Evolutionary conservation across 2,329 filamentous ascomycete genomes (phyloP).

Genomic region (Aspergillus sp.): DNA sequence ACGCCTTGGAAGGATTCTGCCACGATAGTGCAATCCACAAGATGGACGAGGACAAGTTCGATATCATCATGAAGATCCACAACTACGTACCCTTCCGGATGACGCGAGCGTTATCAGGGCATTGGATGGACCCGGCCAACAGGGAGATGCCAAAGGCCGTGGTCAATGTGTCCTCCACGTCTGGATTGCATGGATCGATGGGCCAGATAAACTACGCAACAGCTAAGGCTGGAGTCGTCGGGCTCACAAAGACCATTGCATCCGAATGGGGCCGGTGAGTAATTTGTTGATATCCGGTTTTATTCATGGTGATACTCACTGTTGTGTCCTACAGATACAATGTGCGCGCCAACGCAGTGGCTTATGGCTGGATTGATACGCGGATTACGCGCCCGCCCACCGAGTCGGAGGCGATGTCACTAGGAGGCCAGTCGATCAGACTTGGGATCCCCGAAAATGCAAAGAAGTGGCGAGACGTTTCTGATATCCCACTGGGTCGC

Average conservation of each 20-base stretch:
- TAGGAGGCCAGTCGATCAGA: background rate
- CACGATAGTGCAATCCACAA: background rate
- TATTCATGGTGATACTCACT: background rate
- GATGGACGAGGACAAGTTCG: background rate
- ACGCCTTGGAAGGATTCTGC: background rate
- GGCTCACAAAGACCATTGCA: constrained; percentile 55
- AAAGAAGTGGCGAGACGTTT: constrained; percentile 19
- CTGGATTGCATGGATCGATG: constrained; percentile 42
- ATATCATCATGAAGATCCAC: constrained; percentile 34
- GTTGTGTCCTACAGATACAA: background rate
- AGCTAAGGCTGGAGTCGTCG: constrained; percentile 53
- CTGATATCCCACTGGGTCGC: constrained; percentile 71
- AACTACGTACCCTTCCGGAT: constrained; percentile 56
- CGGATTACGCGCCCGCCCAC: constrained; percentile 51
- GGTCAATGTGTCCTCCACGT: constrained; percentile 55
- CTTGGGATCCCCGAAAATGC: constrained; percentile 12
- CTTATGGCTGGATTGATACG: constrained; percentile 69
- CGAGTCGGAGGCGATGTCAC: background rate
- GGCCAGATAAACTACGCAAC: constrained; percentile 56
- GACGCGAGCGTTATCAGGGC: constrained; percentile 50
- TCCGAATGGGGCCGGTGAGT: constrained; percentile 51
- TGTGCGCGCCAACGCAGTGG: background rate
- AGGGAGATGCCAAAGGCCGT: constrained; percentile 31
- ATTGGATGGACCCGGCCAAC: constrained; percentile 45
- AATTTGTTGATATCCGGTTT: background rate